Evolutionary conservation across 148 eudicot species (phyloP).

Genomic region (Camellia granthamiana): DNA sequence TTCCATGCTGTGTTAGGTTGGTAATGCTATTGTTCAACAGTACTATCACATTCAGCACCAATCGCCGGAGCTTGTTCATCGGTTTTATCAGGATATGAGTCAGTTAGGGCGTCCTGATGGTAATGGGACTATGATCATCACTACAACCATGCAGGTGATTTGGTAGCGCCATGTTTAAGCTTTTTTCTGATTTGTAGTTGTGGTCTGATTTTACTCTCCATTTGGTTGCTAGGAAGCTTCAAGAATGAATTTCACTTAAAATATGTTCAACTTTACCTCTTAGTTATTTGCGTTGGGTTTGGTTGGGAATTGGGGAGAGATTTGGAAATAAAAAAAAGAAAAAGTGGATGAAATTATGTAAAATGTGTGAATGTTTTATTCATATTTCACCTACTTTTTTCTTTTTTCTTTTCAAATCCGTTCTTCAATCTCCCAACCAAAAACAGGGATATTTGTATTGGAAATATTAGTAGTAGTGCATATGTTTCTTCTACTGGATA

Average conservation of each 20-base stretch:
- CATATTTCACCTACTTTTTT: no score
- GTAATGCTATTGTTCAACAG: conserved; percentile 75
- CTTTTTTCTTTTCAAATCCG: no score
- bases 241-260: background rate
- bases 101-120: conserved; percentile 61
- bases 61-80: conserved; percentile 60
- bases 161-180: background rate
- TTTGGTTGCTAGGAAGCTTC: background rate
- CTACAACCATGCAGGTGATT: conserved; percentile 69
- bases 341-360: no score
- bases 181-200: conserved; percentile 7
- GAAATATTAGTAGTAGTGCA: background rate
- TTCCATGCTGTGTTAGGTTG: conserved; percentile 46
- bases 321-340: no score
- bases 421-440: no score
- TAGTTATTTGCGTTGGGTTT: background rate
- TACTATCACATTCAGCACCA: conserved; percentile 66
- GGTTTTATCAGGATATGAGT: conserved; percentile 77
- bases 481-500: background rate
- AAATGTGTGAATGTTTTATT: no score
- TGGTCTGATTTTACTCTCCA: background rate
- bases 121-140: conserved; percentile 48
- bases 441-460: background rate
- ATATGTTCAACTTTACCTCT: background rate
- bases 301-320: no score